Conservation (phyloP, 2,329 filamentous ascomycete species). For the Ophiosphaerella narmari region DNA sequence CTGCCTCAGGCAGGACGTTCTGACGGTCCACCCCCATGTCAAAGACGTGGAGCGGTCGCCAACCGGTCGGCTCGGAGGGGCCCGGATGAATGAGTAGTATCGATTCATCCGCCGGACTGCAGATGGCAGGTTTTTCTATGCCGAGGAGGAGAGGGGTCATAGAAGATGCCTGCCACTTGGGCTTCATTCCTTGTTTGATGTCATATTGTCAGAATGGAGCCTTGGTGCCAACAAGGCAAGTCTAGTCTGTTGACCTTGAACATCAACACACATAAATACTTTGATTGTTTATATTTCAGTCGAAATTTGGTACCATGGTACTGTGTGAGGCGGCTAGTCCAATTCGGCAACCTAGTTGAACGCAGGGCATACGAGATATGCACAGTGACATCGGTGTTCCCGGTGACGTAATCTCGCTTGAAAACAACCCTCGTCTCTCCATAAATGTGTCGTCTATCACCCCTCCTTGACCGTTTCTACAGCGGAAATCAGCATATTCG, state of each 20-base stretch:
- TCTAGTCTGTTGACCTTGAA: no score
- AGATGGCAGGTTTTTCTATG: constrained; percentile 19
- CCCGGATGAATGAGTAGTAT: constrained; percentile 16
- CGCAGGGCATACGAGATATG: not conserved
- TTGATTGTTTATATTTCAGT: no score
- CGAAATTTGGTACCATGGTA: no score
- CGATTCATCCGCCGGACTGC: constrained; percentile 13
- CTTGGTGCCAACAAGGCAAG: no score
- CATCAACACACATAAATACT: no score
- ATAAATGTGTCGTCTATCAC: constrained; percentile 26
- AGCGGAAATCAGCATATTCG: constrained; percentile 28
- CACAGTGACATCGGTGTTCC: not conserved
- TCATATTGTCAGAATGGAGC: no score
- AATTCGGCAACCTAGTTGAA: not conserved
- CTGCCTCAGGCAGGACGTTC: constrained; percentile 4
- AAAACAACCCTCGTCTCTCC: constrained; percentile 4
- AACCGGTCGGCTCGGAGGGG: constrained; percentile 18
- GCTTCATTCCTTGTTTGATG: not conserved
- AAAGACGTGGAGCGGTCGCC: constrained; percentile 6
- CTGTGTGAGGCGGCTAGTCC: not conserved
- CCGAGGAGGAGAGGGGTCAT: constrained; percentile 10
- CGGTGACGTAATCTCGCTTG: constrained; percentile 10
- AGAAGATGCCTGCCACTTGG: constrained; percentile 8
- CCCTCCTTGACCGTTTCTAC: constrained; percentile 17
- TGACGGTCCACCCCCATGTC: constrained; percentile 3